Evolutionary conservation across 768 basidiomycete species (phyloP).

Genomic region (Leccinum uliginosum): DNA sequence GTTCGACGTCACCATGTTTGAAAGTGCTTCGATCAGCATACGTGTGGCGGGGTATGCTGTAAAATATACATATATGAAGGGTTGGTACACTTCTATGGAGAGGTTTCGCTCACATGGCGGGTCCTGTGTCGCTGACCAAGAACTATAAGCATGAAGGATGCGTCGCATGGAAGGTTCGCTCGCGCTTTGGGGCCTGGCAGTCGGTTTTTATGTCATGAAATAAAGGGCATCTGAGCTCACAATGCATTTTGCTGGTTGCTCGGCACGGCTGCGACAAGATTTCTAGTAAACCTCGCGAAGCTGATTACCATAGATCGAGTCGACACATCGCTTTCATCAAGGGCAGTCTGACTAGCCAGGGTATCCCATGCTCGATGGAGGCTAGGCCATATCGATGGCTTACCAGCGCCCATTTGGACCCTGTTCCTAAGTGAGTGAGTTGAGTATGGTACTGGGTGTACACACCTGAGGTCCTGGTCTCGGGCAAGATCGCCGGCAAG

Average conservation of each 20-base stretch:
- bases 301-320: constrained; percentile 42
- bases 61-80: background rate
- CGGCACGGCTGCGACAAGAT: constrained; percentile 72
- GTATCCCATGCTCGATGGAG: constrained; percentile 53
- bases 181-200: constrained; percentile 46
- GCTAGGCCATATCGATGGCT: constrained; percentile 51
- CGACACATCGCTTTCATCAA: constrained; percentile 28
- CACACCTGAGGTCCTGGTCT: constrained; percentile 35
- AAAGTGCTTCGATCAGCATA: constrained; percentile 71
- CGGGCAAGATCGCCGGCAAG: constrained; percentile 49
- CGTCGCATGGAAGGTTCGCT: constrained; percentile 68
- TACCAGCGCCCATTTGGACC: constrained; percentile 30
- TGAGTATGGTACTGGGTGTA: background rate
- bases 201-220: background rate
- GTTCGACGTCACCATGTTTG: constrained; percentile 80
- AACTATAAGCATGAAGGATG: constrained; percentile 69
- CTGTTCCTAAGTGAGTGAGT: constrained; percentile 22
- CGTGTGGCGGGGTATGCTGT: constrained; percentile 62
- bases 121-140: constrained; percentile 68
- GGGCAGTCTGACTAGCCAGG: constrained; percentile 31
- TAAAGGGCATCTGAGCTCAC: constrained; percentile 42
- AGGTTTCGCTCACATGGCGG: constrained; percentile 42
- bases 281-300: constrained; percentile 76
- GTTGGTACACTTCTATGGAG: background rate
- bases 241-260: constrained; percentile 69